Evolutionary conservation across 2,329 filamentous ascomycete species (phyloP), one percentile per base, ranked within the genome.

Genomic region (Trichoderma afroharzianum): DNA sequence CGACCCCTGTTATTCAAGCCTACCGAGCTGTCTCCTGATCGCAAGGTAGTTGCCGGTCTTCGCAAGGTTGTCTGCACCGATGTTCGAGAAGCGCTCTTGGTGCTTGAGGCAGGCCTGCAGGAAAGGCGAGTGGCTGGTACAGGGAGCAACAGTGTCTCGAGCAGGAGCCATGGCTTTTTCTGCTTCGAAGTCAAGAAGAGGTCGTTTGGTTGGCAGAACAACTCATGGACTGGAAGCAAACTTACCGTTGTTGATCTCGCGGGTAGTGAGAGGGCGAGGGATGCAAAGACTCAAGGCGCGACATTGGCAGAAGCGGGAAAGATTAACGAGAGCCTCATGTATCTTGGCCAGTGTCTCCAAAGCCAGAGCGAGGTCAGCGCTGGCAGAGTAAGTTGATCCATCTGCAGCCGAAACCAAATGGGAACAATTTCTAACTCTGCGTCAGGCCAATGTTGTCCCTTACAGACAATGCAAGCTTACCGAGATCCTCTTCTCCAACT

Each of bases 271-370:
- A 90, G 96, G 72, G 95, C 95, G 18, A 88, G 95, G 72, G 94
- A 96, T 74, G 95, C 96, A 30, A 98, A 98, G 85, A 98, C 96
- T 0, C 93, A 94, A 0, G 96, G 96, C 14, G 91, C 94, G 4
- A 98, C 95, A 0, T 87, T 99, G 15, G 95, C 93, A 0, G 96
- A 99, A 83, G 96, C 95, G 43, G 96, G 96, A 68, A 98, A 98
- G 83, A 99, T 99, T 80, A 99, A 99, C 78, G 95, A 98, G 81
- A 97, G 93, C 78, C 84, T 99, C 78, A 99, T 99, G 96, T 98
- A 98, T 79, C 87, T 99, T 1, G 96, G 96, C 0, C 96, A 98
- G 79, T 99, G 96, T 79, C 87, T 99, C 76, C 95, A 98, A 79
- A 95, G 97, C 87, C 95, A 98, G 80, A 95, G 92, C 72, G 93